A percentile compares a stretch with the other conserved stretches of the same genome.
Conservation (phyloP, 805 yeast species). For the Wickerhamomyces silvicola region DNA sequence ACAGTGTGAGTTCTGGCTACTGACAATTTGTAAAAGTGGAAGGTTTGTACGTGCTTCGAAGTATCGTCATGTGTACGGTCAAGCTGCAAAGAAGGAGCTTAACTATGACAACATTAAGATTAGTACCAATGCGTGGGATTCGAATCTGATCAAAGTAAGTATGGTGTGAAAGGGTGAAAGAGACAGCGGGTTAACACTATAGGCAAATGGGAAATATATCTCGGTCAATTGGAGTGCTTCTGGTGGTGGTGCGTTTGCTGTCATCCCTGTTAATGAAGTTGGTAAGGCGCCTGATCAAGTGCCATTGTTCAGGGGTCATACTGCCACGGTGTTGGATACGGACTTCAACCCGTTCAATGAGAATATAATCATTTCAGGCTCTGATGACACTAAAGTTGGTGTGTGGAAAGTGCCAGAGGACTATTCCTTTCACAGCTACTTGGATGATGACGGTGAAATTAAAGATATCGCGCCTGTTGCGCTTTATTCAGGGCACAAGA, state of each 20-base stretch:
- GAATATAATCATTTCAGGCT: constrained; percentile 65
- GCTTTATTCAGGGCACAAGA: constrained; percentile 73
- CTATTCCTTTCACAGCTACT: constrained; percentile 61
- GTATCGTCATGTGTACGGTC: constrained; percentile 94
- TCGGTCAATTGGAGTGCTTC: constrained; percentile 90
- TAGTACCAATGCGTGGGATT: constrained; percentile 94
- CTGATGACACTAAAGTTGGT: constrained; percentile 76
- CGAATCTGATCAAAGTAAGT: constrained; percentile 65
- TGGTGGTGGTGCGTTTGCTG: constrained; percentile 97
- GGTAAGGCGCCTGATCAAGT: constrained; percentile 94
- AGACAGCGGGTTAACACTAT: neutral
- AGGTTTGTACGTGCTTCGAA: constrained; percentile 95
- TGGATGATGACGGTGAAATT: constrained; percentile 48
- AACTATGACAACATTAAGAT: constrained; percentile 49
- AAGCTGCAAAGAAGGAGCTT: constrained; percentile 52
- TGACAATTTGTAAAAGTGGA: constrained; percentile 38
- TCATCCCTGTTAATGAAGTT: constrained; percentile 76
- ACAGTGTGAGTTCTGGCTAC: neutral
- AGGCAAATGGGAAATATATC: constrained; percentile 76
- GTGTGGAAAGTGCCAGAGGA: constrained; percentile 85
- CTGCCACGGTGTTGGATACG: constrained; percentile 91
- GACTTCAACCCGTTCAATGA: constrained; percentile 91
- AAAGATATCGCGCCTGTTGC: constrained; percentile 68
- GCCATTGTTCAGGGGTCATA: constrained; percentile 92
- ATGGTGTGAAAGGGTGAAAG: no score